Conservation (phyloP, 352 stramenopile species). For the Phytophthora megakarya region DNA sequence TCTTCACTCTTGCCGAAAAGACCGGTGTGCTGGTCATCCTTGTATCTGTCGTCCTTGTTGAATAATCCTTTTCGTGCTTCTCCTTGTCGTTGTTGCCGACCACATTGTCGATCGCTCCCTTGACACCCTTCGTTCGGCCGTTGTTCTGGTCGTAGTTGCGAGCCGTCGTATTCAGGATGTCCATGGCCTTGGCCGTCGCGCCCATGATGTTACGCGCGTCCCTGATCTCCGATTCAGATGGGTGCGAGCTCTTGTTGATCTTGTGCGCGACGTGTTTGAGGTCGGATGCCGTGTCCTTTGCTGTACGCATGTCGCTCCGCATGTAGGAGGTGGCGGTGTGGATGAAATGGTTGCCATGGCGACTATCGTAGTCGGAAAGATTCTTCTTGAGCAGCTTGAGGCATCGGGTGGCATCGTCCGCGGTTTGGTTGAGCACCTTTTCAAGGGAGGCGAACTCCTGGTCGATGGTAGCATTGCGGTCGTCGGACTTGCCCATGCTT, state of each 20-base stretch:
- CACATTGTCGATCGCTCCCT: slow-evolving; percentile 24
- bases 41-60: slow-evolving; percentile 9
- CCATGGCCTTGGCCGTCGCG: slow-evolving; percentile 23
- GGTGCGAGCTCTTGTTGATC: slow-evolving; percentile 18
- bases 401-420: slow-evolving; percentile 21
- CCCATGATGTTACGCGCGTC: slow-evolving; percentile 21
- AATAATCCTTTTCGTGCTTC: slow-evolving; percentile 16
- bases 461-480: slow-evolving; percentile 11
- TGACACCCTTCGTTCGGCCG: slow-evolving; percentile 24
- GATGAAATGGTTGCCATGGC: slow-evolving; percentile 25
- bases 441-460: slow-evolving; percentile 29
- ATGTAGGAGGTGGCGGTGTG: slow-evolving; percentile 27
- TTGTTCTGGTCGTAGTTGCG: slow-evolving; percentile 32
- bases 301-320: slow-evolving; percentile 22
- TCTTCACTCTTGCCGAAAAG: slow-evolving; percentile 2
- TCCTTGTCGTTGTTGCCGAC: slow-evolving; percentile 23
- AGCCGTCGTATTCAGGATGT: slow-evolving; percentile 19
- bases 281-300: slow-evolving; percentile 25
- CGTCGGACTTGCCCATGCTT: slow-evolving; percentile 24
- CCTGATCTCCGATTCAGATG: slow-evolving; percentile 14
- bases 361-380: slow-evolving; percentile 28
- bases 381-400: slow-evolving; percentile 31
- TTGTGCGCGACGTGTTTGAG: slow-evolving; percentile 23
- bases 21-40: slow-evolving; percentile 13
- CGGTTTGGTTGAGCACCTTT: slow-evolving; percentile 25